phyloP scores from a whole-genome alignment of 805 yeast species.

The Suhomyces prunicola region DNA sequence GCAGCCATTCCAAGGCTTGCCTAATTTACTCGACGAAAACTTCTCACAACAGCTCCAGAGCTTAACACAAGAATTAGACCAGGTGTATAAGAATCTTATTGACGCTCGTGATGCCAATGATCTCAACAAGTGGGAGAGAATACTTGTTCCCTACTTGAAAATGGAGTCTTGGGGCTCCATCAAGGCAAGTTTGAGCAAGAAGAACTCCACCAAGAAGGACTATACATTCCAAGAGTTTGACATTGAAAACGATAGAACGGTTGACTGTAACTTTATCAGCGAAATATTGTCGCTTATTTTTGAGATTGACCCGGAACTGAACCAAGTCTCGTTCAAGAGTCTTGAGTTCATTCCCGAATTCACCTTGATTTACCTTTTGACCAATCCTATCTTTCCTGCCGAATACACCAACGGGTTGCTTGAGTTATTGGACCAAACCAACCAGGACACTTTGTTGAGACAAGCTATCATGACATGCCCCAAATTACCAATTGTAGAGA shows the following conservation, averaged over 20 bases:
- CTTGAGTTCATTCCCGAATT: conserved; percentile 48
- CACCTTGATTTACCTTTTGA: conserved; percentile 67
- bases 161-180: conserved; percentile 23
- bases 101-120: conserved; percentile 15
- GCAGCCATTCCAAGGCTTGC: conserved; percentile 23
- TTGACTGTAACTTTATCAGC: conserved; percentile 56
- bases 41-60: conserved; percentile 15
- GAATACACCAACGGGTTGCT: conserved; percentile 55
- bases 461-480: conserved; percentile 83
- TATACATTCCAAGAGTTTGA: conserved; percentile 48
- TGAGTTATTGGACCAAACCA: conserved; percentile 36
- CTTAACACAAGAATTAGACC: conserved; percentile 16
- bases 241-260: conserved; percentile 61
- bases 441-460: conserved; percentile 63
- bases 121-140: conserved; percentile 25
- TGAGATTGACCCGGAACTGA: conserved; percentile 11
- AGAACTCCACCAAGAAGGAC: conserved; percentile 9
- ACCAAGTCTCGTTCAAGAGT: conserved; percentile 23
- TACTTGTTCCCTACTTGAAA: conserved; percentile 30
- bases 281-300: conserved; percentile 45
- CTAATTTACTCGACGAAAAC: conserved; percentile 19
- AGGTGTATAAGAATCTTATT: conserved; percentile 24
- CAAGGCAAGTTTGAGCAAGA: conserved; percentile 14
- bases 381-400: conserved; percentile 84
- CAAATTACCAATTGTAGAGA: conserved; percentile 59